These are phyloP conservation scores for Carallia pectinifolia DNA, from an alignment of 345 rosid species.

Conservation along the genomic window DNA sequence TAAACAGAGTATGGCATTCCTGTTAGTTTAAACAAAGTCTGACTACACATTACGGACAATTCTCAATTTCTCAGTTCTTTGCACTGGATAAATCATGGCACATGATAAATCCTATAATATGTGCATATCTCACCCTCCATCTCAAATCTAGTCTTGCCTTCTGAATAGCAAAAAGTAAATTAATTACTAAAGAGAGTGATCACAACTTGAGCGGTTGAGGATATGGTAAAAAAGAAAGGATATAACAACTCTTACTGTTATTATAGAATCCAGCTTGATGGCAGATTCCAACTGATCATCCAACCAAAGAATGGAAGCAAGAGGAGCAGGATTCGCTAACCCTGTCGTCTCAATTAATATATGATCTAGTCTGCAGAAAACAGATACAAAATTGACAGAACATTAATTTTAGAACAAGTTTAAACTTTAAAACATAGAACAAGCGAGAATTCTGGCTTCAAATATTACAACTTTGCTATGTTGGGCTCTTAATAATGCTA, in stretches of 20 bases:
- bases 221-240: neutral
- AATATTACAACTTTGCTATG: neutral
- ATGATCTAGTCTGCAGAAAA: conserved; percentile 68
- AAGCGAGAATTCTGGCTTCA: neutral
- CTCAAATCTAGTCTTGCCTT: neutral
- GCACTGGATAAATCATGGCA: neutral
- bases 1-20: neutral
- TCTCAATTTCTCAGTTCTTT: too few relatives aligned
- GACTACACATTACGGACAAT: too few relatives aligned
- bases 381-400: conserved; percentile 9
- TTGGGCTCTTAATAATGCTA: neutral
- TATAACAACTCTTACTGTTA: conserved; percentile 54
- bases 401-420: conserved; percentile 1
- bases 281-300: conserved; percentile 91
- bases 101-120: neutral
- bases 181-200: neutral
- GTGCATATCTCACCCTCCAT: neutral
- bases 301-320: conserved; percentile 93
- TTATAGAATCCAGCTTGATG: conserved; percentile 86
- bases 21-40: neutral
- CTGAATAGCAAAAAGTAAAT: neutral
- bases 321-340: conserved; percentile 91
- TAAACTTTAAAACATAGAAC: neutral
- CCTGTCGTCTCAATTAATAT: conserved; percentile 98
- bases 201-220: neutral